These are phyloP conservation scores for Aspergillus candidus DNA, from an alignment of 2,329 filamentous ascomycete genomes.

Conservation along the genomic window DNA sequence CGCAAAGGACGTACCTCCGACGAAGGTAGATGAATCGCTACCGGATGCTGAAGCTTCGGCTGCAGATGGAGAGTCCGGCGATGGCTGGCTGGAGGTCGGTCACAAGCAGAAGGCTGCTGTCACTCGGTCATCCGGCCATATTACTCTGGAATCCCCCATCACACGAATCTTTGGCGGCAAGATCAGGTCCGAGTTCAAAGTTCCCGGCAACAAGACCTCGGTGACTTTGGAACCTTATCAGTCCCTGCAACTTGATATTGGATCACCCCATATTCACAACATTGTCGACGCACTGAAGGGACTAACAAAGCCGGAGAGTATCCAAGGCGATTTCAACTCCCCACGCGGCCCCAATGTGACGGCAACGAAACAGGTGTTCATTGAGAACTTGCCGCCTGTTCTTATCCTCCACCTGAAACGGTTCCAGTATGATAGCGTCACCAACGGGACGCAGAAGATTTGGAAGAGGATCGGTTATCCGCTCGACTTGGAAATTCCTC, in stretches of 20 bases:
- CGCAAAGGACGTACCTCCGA: constrained; percentile 51
- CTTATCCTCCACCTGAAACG: constrained; percentile 94
- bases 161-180: constrained; percentile 93
- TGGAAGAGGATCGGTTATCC: constrained; percentile 98
- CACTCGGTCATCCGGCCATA: constrained; percentile 75
- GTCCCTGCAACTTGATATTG: constrained; percentile 90
- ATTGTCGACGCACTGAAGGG: constrained; percentile 86
- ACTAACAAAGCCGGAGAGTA: constrained; percentile 73
- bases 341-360: constrained; percentile 67
- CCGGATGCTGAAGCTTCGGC: constrained; percentile 27
- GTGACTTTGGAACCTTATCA: constrained; percentile 92
- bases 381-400: constrained; percentile 84
- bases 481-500: constrained; percentile 86
- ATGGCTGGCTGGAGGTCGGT: constrained; percentile 92
- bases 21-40: constrained; percentile 42
- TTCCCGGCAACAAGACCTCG: constrained; percentile 80
- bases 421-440: constrained; percentile 87
- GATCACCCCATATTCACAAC: constrained; percentile 75
- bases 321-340: constrained; percentile 79
- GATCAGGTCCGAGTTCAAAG: constrained; percentile 79
- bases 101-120: constrained; percentile 81
- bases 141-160: constrained; percentile 69
- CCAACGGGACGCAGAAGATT: constrained; percentile 83
- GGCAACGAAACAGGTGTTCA: constrained; percentile 90
- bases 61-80: constrained; percentile 39